Base-by-base conservation (phyloP, 2,329 filamentous ascomycete genomes). In the Phialophora expanda region DNA sequence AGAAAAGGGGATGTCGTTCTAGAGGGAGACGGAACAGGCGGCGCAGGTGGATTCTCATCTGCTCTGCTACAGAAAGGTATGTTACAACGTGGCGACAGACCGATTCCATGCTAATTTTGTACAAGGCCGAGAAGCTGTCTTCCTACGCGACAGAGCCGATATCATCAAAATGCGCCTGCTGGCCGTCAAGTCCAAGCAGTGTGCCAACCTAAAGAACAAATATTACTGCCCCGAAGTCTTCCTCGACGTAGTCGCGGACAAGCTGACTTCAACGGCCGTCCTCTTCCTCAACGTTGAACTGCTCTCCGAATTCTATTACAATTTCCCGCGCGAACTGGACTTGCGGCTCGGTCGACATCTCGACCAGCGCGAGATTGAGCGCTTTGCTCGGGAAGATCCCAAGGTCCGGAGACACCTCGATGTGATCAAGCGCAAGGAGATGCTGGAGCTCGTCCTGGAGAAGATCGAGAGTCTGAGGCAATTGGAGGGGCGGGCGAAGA, bases 221-320 rank as follows among this genome's bases (percentile, higher is more conserved):
- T 97, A 98, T 80, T 88, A 95, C 80, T 99, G 95, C 75, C 95
- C 95, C 0, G 95, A 99, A 76, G 87, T 99, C 17, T 99, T 99
- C 82, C 87, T 99, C n/a, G 93, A 99, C 74, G 93, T 96, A 2
- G 95, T 97, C 1, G 93, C 95, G 1, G 92, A 93, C 72, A 98
- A 98, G 79, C 86, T 99, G 56, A 96, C 94, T 2, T 90, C 92
- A 1, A 99, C 95, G 0, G 94, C 95, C 1, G 95, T 99, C 8
- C 87, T 99, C 0, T 99, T 99, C 83, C 86, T 99, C 32, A 97
- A 99, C 74, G 95, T 98, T 11, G 96, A 99, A 80, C 85, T 99
- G 22, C 86, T 99, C 20, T 94, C 91, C 1, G 96, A 99, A 75
- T 99, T 98, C 77, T 97, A 97, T 81, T 97, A 97, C 80, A 93